Evolutionary conservation across 2,329 filamentous ascomycete species (phyloP).

Genomic region (Ambrosiella cleistominuta): DNA sequence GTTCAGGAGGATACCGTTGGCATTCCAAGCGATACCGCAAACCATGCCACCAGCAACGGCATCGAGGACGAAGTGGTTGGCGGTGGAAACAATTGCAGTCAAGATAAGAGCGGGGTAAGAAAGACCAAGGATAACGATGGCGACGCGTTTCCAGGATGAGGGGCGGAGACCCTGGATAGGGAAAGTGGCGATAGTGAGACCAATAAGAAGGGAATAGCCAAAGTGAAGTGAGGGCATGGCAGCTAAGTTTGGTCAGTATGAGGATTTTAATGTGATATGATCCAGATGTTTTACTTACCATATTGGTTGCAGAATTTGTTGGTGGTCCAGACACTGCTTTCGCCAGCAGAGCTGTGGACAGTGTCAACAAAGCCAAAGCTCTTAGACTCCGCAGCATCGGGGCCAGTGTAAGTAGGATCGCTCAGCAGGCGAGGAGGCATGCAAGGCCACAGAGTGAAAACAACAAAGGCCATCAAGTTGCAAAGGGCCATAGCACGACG

Average conservation of each 20-base stretch:
- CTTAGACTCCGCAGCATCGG: conserved; percentile 38
- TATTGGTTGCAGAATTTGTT: conserved; percentile 64
- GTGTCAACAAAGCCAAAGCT: conserved; percentile 45
- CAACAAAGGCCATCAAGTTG: conserved; percentile 41
- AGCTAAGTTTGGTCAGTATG: conserved; percentile 23
- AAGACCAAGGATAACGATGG: conserved; percentile 32
- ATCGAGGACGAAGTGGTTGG: conserved; percentile 57
- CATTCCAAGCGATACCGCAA: conserved; percentile 45
- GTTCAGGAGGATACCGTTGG: conserved; percentile 39
- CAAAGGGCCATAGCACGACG: conserved; percentile 44
- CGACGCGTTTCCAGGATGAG: conserved; percentile 31
- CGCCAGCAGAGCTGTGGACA: conserved; percentile 30
- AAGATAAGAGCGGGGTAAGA: conserved; percentile 48
- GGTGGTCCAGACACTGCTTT: conserved; percentile 52
- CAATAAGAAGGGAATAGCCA: conserved; percentile 57
- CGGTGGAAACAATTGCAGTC: conserved; percentile 50
- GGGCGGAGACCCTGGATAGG: conserved; percentile 39
- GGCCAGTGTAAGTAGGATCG: conserved; percentile 35
- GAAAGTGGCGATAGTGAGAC: conserved; percentile 48
- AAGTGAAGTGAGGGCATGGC: conserved; percentile 65
- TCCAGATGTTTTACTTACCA: conserved; percentile 25
- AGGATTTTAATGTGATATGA: background rate
- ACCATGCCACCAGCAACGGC: conserved; percentile 51
- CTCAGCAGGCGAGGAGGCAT: conserved; percentile 46
- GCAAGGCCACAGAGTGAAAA: conserved; percentile 46